These are phyloP conservation scores for Prototheca stagnorum DNA, from an alignment of 163 green algal species.

Conservation along the genomic window DNA sequence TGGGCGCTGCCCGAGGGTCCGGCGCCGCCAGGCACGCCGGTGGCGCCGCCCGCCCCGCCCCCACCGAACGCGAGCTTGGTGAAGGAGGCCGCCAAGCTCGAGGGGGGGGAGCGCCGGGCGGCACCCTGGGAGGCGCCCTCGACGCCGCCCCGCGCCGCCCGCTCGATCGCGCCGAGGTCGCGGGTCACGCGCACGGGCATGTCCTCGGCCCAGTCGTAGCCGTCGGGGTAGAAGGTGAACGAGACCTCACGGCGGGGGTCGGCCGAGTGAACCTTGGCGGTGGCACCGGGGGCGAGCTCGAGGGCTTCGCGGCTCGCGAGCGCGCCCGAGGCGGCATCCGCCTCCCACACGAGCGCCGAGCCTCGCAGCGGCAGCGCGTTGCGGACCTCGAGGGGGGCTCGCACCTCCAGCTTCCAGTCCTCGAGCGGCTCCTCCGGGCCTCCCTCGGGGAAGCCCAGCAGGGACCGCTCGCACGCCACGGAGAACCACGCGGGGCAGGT, in stretches of 20 bases:
- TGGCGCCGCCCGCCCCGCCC: too few species aligned
- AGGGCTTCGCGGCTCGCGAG: constrained; percentile 33
- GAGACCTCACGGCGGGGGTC: constrained; percentile 44
- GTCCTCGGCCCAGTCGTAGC: constrained; percentile 44
- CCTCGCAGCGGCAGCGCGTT: constrained; percentile 53
- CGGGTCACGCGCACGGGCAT: constrained; percentile 27
- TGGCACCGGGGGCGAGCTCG: constrained; percentile 15
- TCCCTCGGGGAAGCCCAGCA: not conserved
- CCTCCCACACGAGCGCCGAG: constrained; percentile 58
- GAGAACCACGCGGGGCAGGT: not conserved
- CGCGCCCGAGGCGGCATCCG: constrained; percentile 2
- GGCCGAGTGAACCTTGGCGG: constrained; percentile 29
- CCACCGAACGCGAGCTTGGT: too few species aligned
- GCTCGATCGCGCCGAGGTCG: not conserved
- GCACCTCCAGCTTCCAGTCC: constrained; percentile 47
- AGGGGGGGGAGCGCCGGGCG: too few species aligned
- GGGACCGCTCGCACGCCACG: not conserved
- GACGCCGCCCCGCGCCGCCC: not conserved
- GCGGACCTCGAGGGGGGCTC: constrained; percentile 43
- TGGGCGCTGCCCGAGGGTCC: too few species aligned
- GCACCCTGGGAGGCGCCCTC: too few species aligned
- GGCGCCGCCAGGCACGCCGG: too few species aligned
- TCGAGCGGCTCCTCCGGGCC: constrained; percentile 6
- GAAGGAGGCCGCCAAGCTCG: too few species aligned
- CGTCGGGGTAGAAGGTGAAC: constrained; percentile 57